phyloP scores from a whole-genome alignment of 2,329 filamentous ascomycete species.

The Hypoxylon sp. region DNA sequence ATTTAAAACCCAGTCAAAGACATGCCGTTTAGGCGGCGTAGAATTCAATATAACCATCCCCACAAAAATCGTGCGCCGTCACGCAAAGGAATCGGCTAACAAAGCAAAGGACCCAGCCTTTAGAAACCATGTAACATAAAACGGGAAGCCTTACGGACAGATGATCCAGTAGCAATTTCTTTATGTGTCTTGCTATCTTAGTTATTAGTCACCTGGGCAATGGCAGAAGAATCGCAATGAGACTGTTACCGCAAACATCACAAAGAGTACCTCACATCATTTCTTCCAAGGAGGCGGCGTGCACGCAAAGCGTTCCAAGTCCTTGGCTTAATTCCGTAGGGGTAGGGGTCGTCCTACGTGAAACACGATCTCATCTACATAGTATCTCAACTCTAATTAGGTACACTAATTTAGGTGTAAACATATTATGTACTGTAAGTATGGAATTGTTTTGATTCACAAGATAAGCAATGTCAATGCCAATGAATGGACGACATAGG shows the following conservation, averaged over 20 bases:
- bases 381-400: background rate
- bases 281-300: background rate
- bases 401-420: background rate
- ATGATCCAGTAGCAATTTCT: background rate
- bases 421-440: conserved; percentile 1
- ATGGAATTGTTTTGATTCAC: background rate
- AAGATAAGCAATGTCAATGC: background rate
- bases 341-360: conserved; percentile 3
- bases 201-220: no score
- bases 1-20: no score
- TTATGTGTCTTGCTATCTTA: background rate
- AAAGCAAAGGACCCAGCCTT: background rate
- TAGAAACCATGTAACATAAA: background rate
- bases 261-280: conserved; percentile 11
- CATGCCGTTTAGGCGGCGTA: background rate
- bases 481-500: background rate
- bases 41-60: no score
- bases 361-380: conserved; percentile 23
- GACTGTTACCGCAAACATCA: conserved; percentile 11
- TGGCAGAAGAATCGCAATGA: background rate
- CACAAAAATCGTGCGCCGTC: background rate
- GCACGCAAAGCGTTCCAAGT: background rate
- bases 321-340: background rate
- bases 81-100: background rate
- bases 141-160: background rate